Percentiles rank a stretch among this genome's conserved stretches.
Evolutionary conservation across 2,329 filamentous ascomycete genomes (phyloP).

Genomic region (Venturia pyrina): DNA sequence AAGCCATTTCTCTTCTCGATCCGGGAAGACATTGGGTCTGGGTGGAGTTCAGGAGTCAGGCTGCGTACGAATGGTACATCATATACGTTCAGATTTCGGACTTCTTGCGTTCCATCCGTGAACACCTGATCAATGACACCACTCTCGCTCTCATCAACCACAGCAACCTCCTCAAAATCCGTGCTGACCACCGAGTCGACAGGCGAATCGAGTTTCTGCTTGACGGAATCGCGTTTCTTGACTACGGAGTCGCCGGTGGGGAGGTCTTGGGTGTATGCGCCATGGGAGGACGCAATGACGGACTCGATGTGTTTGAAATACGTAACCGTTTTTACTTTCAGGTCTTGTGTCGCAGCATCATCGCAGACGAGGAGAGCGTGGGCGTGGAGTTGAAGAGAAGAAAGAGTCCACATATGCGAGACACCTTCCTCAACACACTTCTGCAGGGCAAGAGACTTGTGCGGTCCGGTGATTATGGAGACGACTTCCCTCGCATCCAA

Average conservation of each 20-base stretch:
- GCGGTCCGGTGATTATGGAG: conserved; percentile 70
- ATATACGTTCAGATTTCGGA: conserved; percentile 8
- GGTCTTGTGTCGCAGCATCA: conserved; percentile 51
- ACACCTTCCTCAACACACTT: conserved; percentile 72
- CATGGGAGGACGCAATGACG: conserved; percentile 30
- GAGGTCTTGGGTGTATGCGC: conserved; percentile 31
- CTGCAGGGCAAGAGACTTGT: conserved; percentile 71
- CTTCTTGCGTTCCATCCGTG: not conserved
- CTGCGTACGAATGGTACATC: conserved; percentile 14
- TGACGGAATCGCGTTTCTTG: conserved; percentile 19
- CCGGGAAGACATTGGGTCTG: conserved; percentile 26
- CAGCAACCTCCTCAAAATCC: not conserved
- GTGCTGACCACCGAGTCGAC: conserved; percentile 11
- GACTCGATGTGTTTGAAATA: conserved; percentile 43
- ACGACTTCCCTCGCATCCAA: conserved; percentile 65
- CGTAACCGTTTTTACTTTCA: conserved; percentile 36
- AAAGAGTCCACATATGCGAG: conserved; percentile 88
- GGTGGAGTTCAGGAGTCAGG: conserved; percentile 25
- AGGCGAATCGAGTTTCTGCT: conserved; percentile 25
- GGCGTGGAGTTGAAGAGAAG: conserved; percentile 67
- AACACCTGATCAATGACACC: too few relatives aligned
- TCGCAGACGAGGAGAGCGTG: conserved; percentile 77
- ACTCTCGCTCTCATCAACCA: not conserved
- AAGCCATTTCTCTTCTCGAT: conserved; percentile 11
- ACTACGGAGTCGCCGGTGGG: conserved; percentile 19